Evolutionary conservation across 495 filamentous ascomycete species (phyloP).

Genomic region (Talaromyces nanjingensis): DNA sequence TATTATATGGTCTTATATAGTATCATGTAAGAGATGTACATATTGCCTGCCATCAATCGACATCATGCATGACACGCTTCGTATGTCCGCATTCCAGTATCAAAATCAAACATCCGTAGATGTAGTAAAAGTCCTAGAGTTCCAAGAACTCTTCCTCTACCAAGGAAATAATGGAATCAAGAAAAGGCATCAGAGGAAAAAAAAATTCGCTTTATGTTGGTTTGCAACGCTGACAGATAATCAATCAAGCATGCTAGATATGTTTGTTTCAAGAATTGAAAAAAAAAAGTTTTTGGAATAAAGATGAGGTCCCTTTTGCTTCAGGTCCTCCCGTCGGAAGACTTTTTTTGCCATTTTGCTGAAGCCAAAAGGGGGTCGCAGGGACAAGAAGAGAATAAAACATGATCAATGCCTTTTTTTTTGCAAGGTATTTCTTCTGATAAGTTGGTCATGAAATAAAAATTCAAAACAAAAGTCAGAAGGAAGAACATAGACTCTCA

Average conservation of each 20-base stretch:
- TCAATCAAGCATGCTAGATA: neutral
- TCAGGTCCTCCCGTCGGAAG: neutral
- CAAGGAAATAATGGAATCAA: neutral
- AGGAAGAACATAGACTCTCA: conserved; percentile 17
- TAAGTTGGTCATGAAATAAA: conserved; percentile 17
- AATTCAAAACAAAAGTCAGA: conserved; percentile 18
- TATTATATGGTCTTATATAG: neutral
- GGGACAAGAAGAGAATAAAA: neutral
- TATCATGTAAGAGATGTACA: neutral
- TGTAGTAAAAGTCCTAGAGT: neutral
- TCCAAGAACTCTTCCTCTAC: neutral
- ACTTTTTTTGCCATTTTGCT: neutral
- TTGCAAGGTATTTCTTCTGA: conserved; percentile 1
- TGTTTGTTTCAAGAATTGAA: neutral
- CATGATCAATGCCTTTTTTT: conserved; percentile 4
- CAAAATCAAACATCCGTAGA: neutral
- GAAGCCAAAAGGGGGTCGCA: neutral
- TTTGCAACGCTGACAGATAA: neutral
- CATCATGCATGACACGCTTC: neutral
- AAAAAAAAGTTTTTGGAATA: neutral
- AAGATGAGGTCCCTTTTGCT: neutral
- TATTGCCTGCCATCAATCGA: neutral
- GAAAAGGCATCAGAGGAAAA: neutral
- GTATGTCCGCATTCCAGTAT: neutral
- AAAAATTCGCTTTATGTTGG: conserved; percentile 2